These are phyloP conservation scores for Termitomyces sp. DNA, from an alignment of 768 basidiomycete species.

Conservation along the genomic window DNA sequence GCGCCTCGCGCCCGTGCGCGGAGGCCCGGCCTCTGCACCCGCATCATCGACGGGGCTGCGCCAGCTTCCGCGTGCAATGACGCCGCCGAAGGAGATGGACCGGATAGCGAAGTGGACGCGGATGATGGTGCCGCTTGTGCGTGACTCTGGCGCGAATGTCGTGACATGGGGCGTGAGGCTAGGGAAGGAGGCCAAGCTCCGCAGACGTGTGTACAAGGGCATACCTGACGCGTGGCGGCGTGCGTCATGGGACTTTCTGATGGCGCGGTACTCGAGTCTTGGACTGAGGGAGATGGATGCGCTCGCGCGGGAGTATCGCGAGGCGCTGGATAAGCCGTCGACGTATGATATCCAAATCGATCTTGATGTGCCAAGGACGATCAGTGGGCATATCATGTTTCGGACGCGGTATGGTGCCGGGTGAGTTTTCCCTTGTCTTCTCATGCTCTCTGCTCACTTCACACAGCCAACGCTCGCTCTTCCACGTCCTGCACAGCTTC, in stretches of 20 bases:
- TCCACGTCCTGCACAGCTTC: constrained; percentile 91
- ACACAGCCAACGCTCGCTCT: constrained; percentile 84
- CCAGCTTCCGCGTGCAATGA: constrained; percentile 41
- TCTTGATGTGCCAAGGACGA: constrained; percentile 94
- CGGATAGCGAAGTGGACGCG: constrained; percentile 93
- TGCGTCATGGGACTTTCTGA: constrained; percentile 86
- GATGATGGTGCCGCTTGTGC: constrained; percentile 69
- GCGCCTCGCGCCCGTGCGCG: constrained; percentile 40
- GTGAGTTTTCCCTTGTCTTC: constrained; percentile 38
- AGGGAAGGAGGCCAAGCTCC: constrained; percentile 62
- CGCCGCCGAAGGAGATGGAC: constrained; percentile 56
- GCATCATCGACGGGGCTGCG: constrained; percentile 39
- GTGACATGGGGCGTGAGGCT: constrained; percentile 64
- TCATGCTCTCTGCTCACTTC: neutral
- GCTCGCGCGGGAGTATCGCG: constrained; percentile 48
- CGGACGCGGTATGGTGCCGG: constrained; percentile 94
- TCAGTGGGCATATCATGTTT: constrained; percentile 91
- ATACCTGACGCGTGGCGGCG: constrained; percentile 94
- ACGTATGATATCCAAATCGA: constrained; percentile 96
- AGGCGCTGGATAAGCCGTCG: constrained; percentile 73
- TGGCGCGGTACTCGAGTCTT: constrained; percentile 46
- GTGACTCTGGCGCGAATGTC: constrained; percentile 76
- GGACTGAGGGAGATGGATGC: constrained; percentile 37
- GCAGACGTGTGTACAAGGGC: constrained; percentile 85
- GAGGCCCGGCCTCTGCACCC: constrained; percentile 40